phyloP scores from a whole-genome alignment of 768 basidiomycete species.

The Candolleomyces efflorescens region DNA sequence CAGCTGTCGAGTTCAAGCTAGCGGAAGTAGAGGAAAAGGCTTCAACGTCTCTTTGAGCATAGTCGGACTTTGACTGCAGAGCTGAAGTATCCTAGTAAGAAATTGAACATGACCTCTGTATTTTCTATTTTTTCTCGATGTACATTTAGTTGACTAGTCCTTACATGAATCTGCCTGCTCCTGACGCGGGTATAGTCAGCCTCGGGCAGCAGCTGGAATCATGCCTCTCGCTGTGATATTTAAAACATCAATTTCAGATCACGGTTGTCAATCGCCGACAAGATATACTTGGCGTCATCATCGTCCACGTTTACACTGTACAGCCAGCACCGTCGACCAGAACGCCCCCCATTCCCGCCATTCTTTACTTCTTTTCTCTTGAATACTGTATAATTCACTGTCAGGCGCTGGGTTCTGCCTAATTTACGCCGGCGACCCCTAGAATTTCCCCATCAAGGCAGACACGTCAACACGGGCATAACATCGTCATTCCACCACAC shows the following conservation, averaged over 20 bases:
- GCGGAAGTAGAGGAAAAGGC: background rate
- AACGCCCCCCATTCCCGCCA: background rate
- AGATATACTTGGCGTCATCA: background rate
- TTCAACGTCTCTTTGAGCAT: background rate
- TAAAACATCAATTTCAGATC: background rate
- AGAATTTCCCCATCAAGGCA: background rate
- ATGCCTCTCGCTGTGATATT: too few species aligned
- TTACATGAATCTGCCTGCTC: too few species aligned
- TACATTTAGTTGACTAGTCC: too few species aligned
- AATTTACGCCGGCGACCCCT: background rate
- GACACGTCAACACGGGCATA: constrained; percentile 7
- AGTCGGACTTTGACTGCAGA: too few species aligned
- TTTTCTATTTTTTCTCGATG: too few species aligned
- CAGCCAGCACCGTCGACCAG: background rate
- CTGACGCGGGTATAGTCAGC: too few species aligned
- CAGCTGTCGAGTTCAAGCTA: constrained; percentile 22
- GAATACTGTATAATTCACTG: background rate
- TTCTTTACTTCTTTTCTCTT: background rate
- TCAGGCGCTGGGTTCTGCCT: background rate
- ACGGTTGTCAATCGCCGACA: background rate
- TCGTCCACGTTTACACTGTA: background rate
- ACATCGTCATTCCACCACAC: background rate
- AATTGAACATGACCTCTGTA: too few species aligned
- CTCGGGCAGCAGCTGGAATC: too few species aligned
- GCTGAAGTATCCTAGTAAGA: too few species aligned